Percentiles rank a stretch among this genome's conserved stretches.
Evolutionary conservation across 2,329 filamentous ascomycete genomes (phyloP).

Genomic region (Didymella pinodella): DNA sequence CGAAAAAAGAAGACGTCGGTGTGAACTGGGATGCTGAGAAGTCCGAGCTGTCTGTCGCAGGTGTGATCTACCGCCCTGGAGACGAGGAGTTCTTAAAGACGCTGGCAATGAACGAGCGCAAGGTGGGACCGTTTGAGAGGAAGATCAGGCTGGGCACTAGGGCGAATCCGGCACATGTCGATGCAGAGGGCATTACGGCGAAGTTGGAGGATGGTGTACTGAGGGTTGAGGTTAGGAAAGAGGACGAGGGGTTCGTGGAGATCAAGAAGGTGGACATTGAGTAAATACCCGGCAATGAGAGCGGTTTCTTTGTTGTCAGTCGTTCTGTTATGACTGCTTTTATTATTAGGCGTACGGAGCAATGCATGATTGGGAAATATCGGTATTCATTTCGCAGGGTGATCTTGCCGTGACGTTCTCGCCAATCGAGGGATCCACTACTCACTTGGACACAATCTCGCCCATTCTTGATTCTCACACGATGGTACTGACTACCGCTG

Average conservation of each 20-base stretch:
- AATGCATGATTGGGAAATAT: neutral
- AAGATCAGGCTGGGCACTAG: slow-evolving; percentile 67
- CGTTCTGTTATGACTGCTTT: neutral
- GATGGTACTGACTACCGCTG: no score
- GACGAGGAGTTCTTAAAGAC: slow-evolving; percentile 72
- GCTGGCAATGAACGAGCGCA: slow-evolving; percentile 70
- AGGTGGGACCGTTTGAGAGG: slow-evolving; percentile 77
- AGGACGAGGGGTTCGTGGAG: slow-evolving; percentile 66
- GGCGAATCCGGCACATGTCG: slow-evolving; percentile 67
- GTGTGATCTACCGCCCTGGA: slow-evolving; percentile 75
- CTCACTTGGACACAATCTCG: neutral
- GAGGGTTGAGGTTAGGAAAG: slow-evolving; percentile 78
- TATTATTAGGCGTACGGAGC: neutral
- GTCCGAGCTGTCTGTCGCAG: slow-evolving; percentile 70
- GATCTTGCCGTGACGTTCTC: neutral
- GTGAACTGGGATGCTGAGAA: slow-evolving; percentile 78
- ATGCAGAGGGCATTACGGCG: slow-evolving; percentile 72
- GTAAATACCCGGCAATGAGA: slow-evolving; percentile 35
- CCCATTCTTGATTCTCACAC: no score
- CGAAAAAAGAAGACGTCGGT: slow-evolving; percentile 78
- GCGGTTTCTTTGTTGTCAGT: neutral
- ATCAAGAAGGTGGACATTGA: slow-evolving; percentile 62
- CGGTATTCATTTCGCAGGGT: neutral
- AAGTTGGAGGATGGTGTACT: slow-evolving; percentile 82
- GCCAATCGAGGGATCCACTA: no score